Percentiles rank a stretch among this genome's conserved stretches.
These are phyloP conservation scores for Aspergillus thermomutatus DNA, from an alignment of 2,329 filamentous ascomycete genomes.

Conservation along the genomic window DNA sequence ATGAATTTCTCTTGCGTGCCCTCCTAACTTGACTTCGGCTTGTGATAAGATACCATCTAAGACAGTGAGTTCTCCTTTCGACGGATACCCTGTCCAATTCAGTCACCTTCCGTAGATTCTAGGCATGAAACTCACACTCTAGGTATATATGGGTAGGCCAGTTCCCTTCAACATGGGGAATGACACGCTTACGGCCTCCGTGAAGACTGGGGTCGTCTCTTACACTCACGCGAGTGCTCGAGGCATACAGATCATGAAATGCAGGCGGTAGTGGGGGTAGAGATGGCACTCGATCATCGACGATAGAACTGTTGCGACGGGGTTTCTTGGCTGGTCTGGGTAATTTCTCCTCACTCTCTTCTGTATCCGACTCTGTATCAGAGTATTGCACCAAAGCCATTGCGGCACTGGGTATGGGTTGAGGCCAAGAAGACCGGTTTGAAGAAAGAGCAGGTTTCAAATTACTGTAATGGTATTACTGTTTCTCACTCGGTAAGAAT, in stretches of 20 bases:
- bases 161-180: conserved; percentile 80
- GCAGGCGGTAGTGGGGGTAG: conserved; percentile 72
- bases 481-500: background rate
- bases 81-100: conserved; percentile 37
- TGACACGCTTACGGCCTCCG: conserved; percentile 75
- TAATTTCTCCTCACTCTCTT: conserved; percentile 11
- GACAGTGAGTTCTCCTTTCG: conserved; percentile 30
- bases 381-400: conserved; percentile 68
- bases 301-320: conserved; percentile 10
- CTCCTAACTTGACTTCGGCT: conserved; percentile 36
- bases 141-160: conserved; percentile 93
- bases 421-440: background rate
- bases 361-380: conserved; percentile 39
- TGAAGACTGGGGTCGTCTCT: conserved; percentile 82
- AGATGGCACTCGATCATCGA: conserved; percentile 21
- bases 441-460: background rate
- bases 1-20: conserved; percentile 49
- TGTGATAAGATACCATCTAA: conserved; percentile 30
- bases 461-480: background rate
- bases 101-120: conserved; percentile 6
- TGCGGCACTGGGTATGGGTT: background rate
- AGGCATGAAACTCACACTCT: conserved; percentile 67
- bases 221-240: conserved; percentile 71
- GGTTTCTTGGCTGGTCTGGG: conserved; percentile 24
- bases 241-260: conserved; percentile 89